Conservation (phyloP, 352 stramenopile species). For the Phytopythium cucurbitacearum region DNA sequence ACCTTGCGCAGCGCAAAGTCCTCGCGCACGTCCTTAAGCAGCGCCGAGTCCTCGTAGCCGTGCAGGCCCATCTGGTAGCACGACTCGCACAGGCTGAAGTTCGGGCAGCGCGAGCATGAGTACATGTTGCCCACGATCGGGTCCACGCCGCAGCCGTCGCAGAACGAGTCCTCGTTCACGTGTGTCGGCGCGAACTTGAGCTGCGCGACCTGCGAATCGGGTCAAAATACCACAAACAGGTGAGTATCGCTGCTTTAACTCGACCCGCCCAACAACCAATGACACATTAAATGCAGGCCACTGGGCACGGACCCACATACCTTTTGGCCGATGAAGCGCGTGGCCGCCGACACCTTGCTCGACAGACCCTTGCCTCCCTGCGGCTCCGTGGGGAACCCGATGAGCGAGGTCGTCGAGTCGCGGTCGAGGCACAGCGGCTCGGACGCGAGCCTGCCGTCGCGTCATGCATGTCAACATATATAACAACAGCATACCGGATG, state of each 20-base stretch:
- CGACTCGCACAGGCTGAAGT: conserved; percentile 78
- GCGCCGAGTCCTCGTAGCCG: conserved; percentile 75
- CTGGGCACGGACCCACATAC: conserved; percentile 11
- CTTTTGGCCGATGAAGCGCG: conserved; percentile 76
- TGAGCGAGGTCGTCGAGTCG: conserved; percentile 75
- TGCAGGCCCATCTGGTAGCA: conserved; percentile 85
- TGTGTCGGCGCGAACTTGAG: conserved; percentile 72
- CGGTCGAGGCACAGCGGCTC: conserved; percentile 78
- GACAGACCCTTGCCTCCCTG: conserved; percentile 32
- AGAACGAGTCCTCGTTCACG: conserved; percentile 88
- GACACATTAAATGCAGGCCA: conserved; percentile 2
- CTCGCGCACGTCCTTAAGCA: conserved; percentile 72
- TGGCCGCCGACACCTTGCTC: conserved; percentile 64
- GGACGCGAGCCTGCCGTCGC: conserved; percentile 56
- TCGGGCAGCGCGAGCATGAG: conserved; percentile 82
- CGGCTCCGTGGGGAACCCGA: conserved; percentile 48
- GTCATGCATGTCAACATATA: too few species aligned
- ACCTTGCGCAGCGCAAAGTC: conserved; percentile 81
- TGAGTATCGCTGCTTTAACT: too few species aligned
- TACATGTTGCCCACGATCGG: conserved; percentile 87
- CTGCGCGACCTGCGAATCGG: conserved; percentile 27
- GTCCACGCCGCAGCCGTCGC: conserved; percentile 87
- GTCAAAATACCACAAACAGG: background rate
- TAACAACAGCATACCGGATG: too few species aligned
- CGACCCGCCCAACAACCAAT: background rate